Percentiles rank a stretch among this genome's conserved stretches.
Conservation (phyloP, 2,329 filamentous ascomycete genomes). For the Ascochyta lentis region DNA sequence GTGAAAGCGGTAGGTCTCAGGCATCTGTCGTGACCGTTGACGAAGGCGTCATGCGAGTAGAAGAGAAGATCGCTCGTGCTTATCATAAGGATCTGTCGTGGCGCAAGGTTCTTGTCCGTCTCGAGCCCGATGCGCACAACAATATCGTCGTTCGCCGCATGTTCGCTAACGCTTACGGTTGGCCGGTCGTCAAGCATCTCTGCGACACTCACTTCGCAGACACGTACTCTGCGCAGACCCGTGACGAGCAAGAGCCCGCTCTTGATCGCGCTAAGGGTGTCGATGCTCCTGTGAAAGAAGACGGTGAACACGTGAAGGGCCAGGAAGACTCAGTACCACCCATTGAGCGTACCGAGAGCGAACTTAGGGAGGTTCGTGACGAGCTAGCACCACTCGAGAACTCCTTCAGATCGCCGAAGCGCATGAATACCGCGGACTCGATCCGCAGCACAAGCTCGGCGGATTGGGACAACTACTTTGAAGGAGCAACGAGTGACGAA, state of each 20-base stretch:
- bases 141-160: conserved; percentile 96
- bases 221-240: conserved; percentile 67
- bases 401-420: conserved; percentile 29
- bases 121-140: conserved; percentile 97
- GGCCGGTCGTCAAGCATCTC: conserved; percentile 94
- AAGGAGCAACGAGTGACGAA: conserved; percentile 56
- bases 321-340: conserved; percentile 49
- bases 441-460: conserved; percentile 49
- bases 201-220: conserved; percentile 94
- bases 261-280: conserved; percentile 72
- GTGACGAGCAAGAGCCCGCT: conserved; percentile 71
- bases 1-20: conserved; percentile 39
- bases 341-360: conserved; percentile 54
- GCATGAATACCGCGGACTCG: conserved; percentile 36
- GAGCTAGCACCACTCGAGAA: conserved; percentile 46
- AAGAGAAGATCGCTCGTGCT: conserved; percentile 96
- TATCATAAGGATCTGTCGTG: conserved; percentile 92
- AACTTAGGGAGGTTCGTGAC: conserved; percentile 56
- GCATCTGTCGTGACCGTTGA: conserved; percentile 41
- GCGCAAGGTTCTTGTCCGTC: conserved; percentile 94
- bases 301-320: conserved; percentile 70
- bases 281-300: conserved; percentile 61
- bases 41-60: conserved; percentile 79
- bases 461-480: conserved; percentile 58
- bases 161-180: conserved; percentile 97